Base-by-base conservation (phyloP, 2,329 filamentous ascomycete species). In the Penicillium sp. region DNA sequence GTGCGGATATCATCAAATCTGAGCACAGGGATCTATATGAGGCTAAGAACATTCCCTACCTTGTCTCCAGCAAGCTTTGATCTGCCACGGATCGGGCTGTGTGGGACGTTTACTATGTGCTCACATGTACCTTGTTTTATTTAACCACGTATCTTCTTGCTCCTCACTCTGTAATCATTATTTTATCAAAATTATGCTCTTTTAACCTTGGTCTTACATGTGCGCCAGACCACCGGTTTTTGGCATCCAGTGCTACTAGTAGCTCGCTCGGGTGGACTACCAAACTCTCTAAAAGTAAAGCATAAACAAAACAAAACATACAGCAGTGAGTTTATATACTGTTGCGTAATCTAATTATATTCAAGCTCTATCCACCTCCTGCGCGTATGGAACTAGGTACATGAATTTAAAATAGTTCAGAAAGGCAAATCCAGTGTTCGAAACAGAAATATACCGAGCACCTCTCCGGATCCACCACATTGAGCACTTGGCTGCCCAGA, bases 1-100 rank as follows among this genome's bases (percentile, higher is more conserved):
- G 61, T 6, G 66, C 66, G 40, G 66, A 69, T 50, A 66, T 69
- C 2, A 69, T 69, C 58, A 69, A 69, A 44, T 44, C 62, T 8
- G 47, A 59, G 5, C 56, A 69, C 46, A 62, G 63, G 50, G 61
- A 67, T 50, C 46, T 69, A 4, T 68, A 67, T 35, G 66, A 63
- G 22, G 37, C 53, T 7, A 53, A 67, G 52, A 57, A 59, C 11
- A 59, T 65, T 41, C 58, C 64, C 9, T 59, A 59, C 31, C 57
- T 59, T 50, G 57, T 61, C 19, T 35, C 65, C 1, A 65, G 65
- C 52, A 59, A 45, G 41, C 35, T 61, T 42, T 63, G 31, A 61
- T 30, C 5, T 14, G n/a, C 25, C 9, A 7, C 4, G 9, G n/a
- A 44, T 44, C 17, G n/a, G 4, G 6, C 16, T 14, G 3, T 28